A percentile compares a stretch with the other conserved stretches of the same genome.
These are phyloP conservation scores for Saccharomyces eubayanus DNA, from an alignment of 805 yeast species.

Conservation along the genomic window DNA sequence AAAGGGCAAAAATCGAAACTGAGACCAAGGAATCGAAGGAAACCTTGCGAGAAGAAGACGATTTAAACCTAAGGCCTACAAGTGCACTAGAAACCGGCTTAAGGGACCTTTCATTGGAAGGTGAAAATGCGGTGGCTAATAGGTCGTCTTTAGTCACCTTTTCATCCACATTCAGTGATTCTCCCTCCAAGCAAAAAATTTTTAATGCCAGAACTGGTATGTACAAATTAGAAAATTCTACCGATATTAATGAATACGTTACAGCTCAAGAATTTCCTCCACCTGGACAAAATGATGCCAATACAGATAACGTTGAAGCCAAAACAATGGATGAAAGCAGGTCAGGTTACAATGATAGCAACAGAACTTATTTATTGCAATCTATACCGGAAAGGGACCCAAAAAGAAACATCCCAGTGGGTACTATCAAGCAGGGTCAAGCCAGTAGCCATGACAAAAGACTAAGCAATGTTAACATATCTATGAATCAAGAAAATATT, in stretches of 20 bases:
- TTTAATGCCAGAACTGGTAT: conserved; percentile 20
- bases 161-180: conserved; percentile 21
- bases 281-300: background rate
- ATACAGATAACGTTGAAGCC: background rate
- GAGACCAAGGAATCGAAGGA: background rate
- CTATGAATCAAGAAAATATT: background rate
- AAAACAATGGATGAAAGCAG: background rate
- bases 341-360: background rate
- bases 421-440: background rate
- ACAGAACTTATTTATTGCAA: background rate
- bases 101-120: conserved; percentile 9
- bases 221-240: conserved; percentile 22
- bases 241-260: conserved; percentile 20
- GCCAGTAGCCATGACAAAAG: background rate
- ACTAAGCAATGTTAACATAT: background rate
- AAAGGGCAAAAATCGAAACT: conserved; percentile 2
- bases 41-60: conserved; percentile 1
- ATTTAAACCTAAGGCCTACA: conserved; percentile 14
- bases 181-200: conserved; percentile 15
- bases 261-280: conserved; percentile 25
- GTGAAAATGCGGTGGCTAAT: conserved; percentile 1
- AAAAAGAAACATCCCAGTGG: background rate
- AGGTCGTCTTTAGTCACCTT: conserved; percentile 19
- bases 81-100: conserved; percentile 18
- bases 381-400: conserved; percentile 1